phyloP scores from a whole-genome alignment of 805 yeast genomes.

The Candida pseudofarinosa region DNA sequence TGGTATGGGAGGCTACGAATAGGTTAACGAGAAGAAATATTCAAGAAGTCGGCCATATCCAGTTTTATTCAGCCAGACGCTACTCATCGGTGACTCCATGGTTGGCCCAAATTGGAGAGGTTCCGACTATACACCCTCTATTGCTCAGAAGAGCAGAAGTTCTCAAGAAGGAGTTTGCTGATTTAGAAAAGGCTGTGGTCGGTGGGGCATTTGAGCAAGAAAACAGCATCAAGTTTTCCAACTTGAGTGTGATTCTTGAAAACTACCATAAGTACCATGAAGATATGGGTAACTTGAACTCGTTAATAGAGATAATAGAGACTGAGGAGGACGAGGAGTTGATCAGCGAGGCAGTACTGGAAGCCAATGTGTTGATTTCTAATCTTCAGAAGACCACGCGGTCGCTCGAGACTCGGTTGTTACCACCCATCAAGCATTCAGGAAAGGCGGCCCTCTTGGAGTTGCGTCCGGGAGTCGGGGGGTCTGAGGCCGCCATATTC shows the following conservation, averaged over 20 bases:
- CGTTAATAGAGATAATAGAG: conserved; percentile 24
- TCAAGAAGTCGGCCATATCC: no score
- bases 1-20: no score
- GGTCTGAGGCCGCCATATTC: conserved; percentile 87
- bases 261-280: conserved; percentile 23
- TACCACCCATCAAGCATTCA: conserved; percentile 75
- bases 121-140: conserved; percentile 37
- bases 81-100: background rate
- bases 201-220: conserved; percentile 33
- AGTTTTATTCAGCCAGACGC: background rate
- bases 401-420: conserved; percentile 50
- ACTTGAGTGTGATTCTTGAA: conserved; percentile 28
- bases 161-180: conserved; percentile 24
- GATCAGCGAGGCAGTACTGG: conserved; percentile 55
- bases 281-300: conserved; percentile 21
- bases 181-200: conserved; percentile 23
- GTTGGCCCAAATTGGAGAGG: background rate
- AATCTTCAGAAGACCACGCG: conserved; percentile 38
- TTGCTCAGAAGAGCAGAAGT: conserved; percentile 32
- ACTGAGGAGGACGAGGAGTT: conserved; percentile 38
- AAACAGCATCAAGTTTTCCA: conserved; percentile 28
- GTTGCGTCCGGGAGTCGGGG: conserved; percentile 94
- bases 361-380: conserved; percentile 48
- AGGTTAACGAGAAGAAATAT: no score
- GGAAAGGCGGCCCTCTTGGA: conserved; percentile 80